These are phyloP conservation scores for Paraphaeosphaeria sporulosa DNA, from an alignment of 2,329 filamentous ascomycete genomes.

Conservation along the genomic window DNA sequence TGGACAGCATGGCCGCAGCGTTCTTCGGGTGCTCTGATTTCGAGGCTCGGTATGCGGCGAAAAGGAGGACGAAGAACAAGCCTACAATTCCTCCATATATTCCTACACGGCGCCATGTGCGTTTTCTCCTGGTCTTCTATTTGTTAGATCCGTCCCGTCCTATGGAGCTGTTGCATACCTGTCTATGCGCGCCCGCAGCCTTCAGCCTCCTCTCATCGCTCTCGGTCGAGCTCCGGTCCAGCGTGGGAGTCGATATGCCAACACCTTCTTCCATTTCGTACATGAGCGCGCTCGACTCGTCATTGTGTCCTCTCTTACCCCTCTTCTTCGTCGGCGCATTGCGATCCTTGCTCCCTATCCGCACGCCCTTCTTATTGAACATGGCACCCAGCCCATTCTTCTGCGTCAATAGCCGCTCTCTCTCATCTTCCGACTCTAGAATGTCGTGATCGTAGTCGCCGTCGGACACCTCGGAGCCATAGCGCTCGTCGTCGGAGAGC, in stretches of 20 bases:
- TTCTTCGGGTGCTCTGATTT: conserved; percentile 27
- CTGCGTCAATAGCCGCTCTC: conserved; percentile 51
- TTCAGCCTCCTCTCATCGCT: conserved; percentile 61
- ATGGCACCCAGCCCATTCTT: conserved; percentile 33
- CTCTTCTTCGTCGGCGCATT: conserved; percentile 28
- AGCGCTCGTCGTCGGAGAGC: conserved; percentile 40
- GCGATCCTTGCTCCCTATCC: conserved; percentile 36
- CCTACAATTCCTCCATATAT: conserved; percentile 57
- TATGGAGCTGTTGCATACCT: conserved; percentile 27
- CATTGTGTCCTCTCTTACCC: conserved; percentile 57
- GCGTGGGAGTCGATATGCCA: conserved; percentile 63
- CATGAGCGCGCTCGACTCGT: conserved; percentile 79
- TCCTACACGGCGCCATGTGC: conserved; percentile 49
- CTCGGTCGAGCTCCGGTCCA: conserved; percentile 51
- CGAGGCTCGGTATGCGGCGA: conserved; percentile 66
- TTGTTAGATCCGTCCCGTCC: conserved; percentile 42
- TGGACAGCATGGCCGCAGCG: conserved; percentile 59
- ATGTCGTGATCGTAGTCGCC: conserved; percentile 51
- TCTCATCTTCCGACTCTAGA: conserved; percentile 56
- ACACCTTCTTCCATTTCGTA: conserved; percentile 89
- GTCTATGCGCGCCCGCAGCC: conserved; percentile 56
- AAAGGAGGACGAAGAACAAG: conserved; percentile 63
- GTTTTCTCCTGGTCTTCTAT: conserved; percentile 36
- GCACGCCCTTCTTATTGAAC: conserved; percentile 38
- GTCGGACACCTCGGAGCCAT: conserved; percentile 42